These are phyloP conservation scores for Trematosphaeria pertusa DNA, from an alignment of 2,329 filamentous ascomycete genomes.

Conservation along the genomic window DNA sequence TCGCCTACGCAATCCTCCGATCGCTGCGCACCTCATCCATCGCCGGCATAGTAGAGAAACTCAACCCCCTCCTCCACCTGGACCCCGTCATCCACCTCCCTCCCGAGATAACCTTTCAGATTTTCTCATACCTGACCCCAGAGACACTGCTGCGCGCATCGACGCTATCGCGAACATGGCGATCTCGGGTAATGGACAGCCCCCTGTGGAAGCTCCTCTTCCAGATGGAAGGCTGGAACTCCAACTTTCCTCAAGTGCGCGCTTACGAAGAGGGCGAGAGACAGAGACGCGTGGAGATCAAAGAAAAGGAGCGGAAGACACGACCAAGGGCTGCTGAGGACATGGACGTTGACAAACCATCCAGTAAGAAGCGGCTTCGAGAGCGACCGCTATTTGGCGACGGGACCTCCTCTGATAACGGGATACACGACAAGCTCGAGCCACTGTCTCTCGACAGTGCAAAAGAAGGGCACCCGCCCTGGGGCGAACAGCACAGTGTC, in stretches of 20 bases:
- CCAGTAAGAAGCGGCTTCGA: constrained; percentile 60
- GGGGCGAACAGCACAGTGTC: constrained; percentile 57
- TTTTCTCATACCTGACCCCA: constrained; percentile 86
- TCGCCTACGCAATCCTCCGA: constrained; percentile 79
- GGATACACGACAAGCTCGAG: constrained; percentile 28
- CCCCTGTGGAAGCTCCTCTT: constrained; percentile 88
- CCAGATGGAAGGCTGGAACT: constrained; percentile 83
- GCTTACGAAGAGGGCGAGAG: constrained; percentile 67
- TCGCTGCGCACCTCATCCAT: constrained; percentile 82
- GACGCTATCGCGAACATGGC: constrained; percentile 81
- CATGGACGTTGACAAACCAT: constrained; percentile 57
- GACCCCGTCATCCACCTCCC: constrained; percentile 88
- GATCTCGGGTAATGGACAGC: constrained; percentile 78
- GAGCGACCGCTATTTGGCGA: constrained; percentile 53
- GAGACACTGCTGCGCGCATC: constrained; percentile 80
- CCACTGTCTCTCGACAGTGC: constrained; percentile 27
- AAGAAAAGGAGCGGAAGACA: constrained; percentile 53
- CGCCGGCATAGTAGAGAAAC: constrained; percentile 77
- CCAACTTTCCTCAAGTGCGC: constrained; percentile 68
- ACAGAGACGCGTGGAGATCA: constrained; percentile 45
- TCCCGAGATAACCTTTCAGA: constrained; percentile 87
- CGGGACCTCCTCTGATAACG: constrained; percentile 29
- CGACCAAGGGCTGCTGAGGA: constrained; percentile 55
- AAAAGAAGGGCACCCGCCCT: constrained; percentile 31
- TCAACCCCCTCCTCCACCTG: constrained; percentile 87